Conservation (phyloP, 1,139 yeast genomes). For the Geotrichum australiense region DNA sequence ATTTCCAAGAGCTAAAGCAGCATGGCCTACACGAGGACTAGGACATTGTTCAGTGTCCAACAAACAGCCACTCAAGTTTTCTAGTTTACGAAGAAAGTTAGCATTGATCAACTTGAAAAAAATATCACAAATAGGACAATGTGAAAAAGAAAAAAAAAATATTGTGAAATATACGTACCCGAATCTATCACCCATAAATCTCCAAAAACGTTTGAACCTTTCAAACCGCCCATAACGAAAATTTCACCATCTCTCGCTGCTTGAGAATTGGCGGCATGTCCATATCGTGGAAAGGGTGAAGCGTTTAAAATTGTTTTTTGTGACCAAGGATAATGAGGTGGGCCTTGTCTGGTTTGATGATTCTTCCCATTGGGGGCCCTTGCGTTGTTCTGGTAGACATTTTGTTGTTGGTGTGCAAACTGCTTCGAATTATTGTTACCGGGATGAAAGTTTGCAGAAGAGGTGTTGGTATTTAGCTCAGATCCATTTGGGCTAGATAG, state of each 20-base stretch:
- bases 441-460: too few relatives aligned
- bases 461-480: too few relatives aligned
- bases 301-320: slow-evolving; percentile 55
- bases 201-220: slow-evolving; percentile 88
- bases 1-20: slow-evolving; percentile 85
- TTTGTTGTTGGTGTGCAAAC: too few relatives aligned
- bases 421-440: too few relatives aligned
- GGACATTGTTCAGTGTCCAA: slow-evolving; percentile 72
- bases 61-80: slow-evolving; percentile 47
- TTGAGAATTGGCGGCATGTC: slow-evolving; percentile 77
- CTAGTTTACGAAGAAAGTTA: slow-evolving; percentile 18
- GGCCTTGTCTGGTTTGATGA: too few relatives aligned
- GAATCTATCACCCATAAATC: slow-evolving; percentile 73
- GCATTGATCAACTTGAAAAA: slow-evolving; percentile 9
- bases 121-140: not conserved
- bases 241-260: slow-evolving; percentile 74
- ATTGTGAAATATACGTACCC: slow-evolving; percentile 20
- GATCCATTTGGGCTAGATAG: too few relatives aligned
- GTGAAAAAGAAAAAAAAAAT: not conserved
- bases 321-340: slow-evolving; percentile 60
- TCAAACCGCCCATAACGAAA: slow-evolving; percentile 89
- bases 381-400: not conserved
- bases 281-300: slow-evolving; percentile 89
- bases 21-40: slow-evolving; percentile 96
- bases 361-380: too few relatives aligned